Conservation (phyloP, 805 yeast species). For the Metschnikowia henanensis region DNA sequence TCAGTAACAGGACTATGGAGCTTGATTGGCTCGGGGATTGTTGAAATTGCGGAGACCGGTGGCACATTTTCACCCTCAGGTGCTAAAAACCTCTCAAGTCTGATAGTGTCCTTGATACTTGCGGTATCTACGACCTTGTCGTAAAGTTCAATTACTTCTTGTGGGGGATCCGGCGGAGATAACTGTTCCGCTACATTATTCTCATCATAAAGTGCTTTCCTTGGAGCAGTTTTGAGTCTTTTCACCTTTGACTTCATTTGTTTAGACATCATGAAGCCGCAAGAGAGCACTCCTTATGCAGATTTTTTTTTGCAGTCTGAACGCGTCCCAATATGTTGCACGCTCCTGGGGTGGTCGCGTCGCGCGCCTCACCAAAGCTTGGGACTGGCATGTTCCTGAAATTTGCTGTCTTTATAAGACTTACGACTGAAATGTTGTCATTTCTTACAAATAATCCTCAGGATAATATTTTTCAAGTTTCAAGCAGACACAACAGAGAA, state of each 20-base stretch:
- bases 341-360: no score
- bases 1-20: not conserved
- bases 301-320: no score
- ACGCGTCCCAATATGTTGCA: no score
- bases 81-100: not conserved
- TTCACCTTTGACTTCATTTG: not conserved
- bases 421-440: no score
- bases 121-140: not conserved
- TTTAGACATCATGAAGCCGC: not conserved
- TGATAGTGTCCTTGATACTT: not conserved
- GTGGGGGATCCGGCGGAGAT: not conserved
- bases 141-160: not conserved
- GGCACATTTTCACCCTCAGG: not conserved
- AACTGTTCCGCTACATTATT: not conserved
- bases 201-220: not conserved
- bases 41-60: not conserved
- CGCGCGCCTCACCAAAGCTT: no score
- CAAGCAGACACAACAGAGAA: no score
- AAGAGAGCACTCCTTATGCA: not conserved
- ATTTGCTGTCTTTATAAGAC: no score
- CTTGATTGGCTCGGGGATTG: not conserved
- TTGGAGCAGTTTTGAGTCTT: not conserved
- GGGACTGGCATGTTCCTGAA: no score
- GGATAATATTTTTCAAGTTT: no score
- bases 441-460: no score